These are phyloP conservation scores for Theileria luwenshuni DNA, from an alignment of 169 alveolate species.

Conservation along the genomic window DNA sequence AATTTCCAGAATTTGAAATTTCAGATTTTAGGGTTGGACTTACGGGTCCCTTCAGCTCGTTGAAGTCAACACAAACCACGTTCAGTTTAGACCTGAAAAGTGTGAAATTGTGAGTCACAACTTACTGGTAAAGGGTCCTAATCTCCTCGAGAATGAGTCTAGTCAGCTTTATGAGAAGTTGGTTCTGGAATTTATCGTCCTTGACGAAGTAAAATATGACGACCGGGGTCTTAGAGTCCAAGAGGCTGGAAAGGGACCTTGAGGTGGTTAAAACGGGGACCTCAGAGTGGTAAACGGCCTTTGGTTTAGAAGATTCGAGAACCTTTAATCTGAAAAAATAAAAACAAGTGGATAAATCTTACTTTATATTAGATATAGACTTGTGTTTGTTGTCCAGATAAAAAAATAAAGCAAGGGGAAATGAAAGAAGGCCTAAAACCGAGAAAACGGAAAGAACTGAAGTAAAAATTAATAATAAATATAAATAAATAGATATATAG, in stretches of 20 bases:
- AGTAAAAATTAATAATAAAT: too few species aligned
- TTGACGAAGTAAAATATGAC: neutral
- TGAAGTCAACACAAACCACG: neutral
- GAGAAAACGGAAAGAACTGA: neutral
- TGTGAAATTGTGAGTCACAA: neutral
- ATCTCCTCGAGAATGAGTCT: conserved; percentile 1
- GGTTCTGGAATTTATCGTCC: neutral
- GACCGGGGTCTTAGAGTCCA: conserved; percentile 17
- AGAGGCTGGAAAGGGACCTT: neutral
- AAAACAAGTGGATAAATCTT: too few species aligned
- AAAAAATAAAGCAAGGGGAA: conserved; percentile 3
- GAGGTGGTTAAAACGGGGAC: neutral
- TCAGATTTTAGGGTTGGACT: conserved; percentile 6
- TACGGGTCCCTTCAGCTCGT: neutral
- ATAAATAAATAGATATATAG: too few species aligned
- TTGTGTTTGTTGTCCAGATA: neutral
- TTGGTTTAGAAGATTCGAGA: too few species aligned
- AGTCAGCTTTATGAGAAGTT: neutral
- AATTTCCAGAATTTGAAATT: neutral
- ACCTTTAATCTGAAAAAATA: too few species aligned
- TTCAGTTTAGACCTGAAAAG: neutral
- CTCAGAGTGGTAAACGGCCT: too few species aligned
- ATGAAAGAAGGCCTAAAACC: neutral
- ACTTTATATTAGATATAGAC: neutral
- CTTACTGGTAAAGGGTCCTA: neutral